Base-by-base conservation (phyloP, 176 grass and related monocot genomes). In the Elymus sibiricus region DNA sequence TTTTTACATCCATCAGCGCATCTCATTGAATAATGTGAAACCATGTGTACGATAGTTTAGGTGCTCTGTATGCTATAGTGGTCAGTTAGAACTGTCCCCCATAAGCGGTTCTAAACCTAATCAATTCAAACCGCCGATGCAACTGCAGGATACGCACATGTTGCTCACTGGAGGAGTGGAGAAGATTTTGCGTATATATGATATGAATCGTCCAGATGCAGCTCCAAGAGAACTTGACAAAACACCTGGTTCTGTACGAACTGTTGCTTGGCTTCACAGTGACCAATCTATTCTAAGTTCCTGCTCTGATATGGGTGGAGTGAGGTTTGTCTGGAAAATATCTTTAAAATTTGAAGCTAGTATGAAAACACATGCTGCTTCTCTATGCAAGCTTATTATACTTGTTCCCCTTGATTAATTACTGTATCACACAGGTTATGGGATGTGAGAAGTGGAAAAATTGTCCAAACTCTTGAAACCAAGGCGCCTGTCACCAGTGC, bases 401-500 rank as follows among this genome's bases (percentile, higher is more conserved):
- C 5, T 43, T 65, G 12, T 83, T 46, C 65, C 31, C 10, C 3
- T 43, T 55, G 34, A 80, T 87, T 75, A 68, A 69, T 68, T 77
- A 38, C 11, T 80, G 16, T 53, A 47, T 16, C 79, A 7, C 34
- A 76, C 83, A 98, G 96, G 79, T 82, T 99, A 73, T 99, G 92
- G 92, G 97, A 99, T 92, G 90, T 95, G 59, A 96, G 90, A 85
- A 96, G 87, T 85, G 92, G 94, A 62, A 96, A 96, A 63, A 96
- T 99, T 77, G 90, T 96, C 60, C 94, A 96, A 88, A 99, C 97
- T 79, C 91, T 99, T 86, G 97, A 99, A 89, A 99, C 97, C 70
- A 96, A 91, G 84, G 86, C 94, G 78, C 85, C 97, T 62, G 97
- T 96, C 26, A 96, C 97, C 2, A 96, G 97, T 85, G 87, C 97